Conservation (phyloP, 1,284 basidiomycete genomes). For the Takashimella tepidaria region DNA sequence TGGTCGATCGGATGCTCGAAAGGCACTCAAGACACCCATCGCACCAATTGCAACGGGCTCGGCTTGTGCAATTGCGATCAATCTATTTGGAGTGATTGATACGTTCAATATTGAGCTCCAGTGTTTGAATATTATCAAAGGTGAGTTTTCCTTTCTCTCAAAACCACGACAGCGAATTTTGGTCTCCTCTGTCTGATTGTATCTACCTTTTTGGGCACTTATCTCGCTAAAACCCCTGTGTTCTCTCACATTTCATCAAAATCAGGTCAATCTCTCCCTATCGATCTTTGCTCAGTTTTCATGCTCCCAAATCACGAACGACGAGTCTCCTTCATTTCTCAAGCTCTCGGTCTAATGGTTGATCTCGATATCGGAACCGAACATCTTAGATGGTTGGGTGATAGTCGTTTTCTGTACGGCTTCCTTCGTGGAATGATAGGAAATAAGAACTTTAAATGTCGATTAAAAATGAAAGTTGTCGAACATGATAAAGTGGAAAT, state of each 20-base stretch:
- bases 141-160: too few species aligned
- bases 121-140: constrained; percentile 81
- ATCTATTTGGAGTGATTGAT: constrained; percentile 51
- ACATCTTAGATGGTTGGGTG: constrained; percentile 87
- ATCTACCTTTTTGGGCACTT: too few species aligned
- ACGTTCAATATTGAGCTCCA: constrained; percentile 70
- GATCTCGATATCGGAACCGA: constrained; percentile 83
- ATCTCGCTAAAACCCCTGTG: too few species aligned
- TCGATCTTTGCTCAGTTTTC: constrained; percentile 74
- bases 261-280: constrained; percentile 58
- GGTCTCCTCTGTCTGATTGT: too few species aligned
- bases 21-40: constrained; percentile 70
- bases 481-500: constrained; percentile 70
- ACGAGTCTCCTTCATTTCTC: constrained; percentile 81
- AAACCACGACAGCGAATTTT: too few species aligned
- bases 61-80: constrained; percentile 46
- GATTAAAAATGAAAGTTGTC: constrained; percentile 65
- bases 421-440: constrained; percentile 68
- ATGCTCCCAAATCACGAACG: constrained; percentile 32
- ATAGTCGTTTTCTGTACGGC: constrained; percentile 78
- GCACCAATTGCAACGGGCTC: constrained; percentile 77
- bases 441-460: constrained; percentile 63
- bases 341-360: constrained; percentile 84
- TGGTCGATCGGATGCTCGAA: constrained; percentile 60
- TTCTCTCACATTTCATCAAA: too few species aligned